These are phyloP conservation scores for Trichophyton mentagrophytes DNA, from an alignment of 2,329 filamentous ascomycete genomes.

Conservation along the genomic window DNA sequence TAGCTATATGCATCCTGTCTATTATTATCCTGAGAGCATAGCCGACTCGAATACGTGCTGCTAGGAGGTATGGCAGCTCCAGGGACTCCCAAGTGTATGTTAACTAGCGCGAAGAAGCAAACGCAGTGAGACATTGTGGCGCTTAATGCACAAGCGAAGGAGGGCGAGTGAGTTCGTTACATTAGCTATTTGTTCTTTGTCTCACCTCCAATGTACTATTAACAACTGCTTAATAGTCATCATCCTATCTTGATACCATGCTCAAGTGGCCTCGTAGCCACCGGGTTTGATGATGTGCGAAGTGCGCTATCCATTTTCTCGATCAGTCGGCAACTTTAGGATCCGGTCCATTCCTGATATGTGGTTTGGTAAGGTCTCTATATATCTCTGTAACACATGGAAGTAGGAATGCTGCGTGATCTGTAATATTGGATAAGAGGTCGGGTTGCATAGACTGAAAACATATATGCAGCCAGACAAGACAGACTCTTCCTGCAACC, in stretches of 20 bases:
- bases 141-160: background rate
- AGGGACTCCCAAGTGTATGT: background rate
- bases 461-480: background rate
- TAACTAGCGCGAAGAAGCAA: background rate
- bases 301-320: background rate
- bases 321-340: too few relatives aligned
- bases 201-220: background rate
- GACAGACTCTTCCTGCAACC: background rate
- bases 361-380: too few relatives aligned
- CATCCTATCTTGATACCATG: background rate
- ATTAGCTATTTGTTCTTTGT: background rate
- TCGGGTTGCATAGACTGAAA: background rate
- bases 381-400: too few relatives aligned
- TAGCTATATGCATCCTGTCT: background rate
- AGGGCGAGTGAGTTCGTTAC: background rate
- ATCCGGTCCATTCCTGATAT: too few relatives aligned
- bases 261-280: background rate
- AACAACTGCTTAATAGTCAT: background rate
- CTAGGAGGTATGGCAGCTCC: too few relatives aligned
- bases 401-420: too few relatives aligned
- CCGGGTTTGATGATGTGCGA: background rate
- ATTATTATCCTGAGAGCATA: background rate
- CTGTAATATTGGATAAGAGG: background rate
- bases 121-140: background rate
- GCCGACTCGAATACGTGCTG: background rate